Evolutionary conservation across 805 yeast species (phyloP), one percentile per base, ranked within the genome.

Genomic region (Hanseniaspora pseudoguilliermondii): DNA sequence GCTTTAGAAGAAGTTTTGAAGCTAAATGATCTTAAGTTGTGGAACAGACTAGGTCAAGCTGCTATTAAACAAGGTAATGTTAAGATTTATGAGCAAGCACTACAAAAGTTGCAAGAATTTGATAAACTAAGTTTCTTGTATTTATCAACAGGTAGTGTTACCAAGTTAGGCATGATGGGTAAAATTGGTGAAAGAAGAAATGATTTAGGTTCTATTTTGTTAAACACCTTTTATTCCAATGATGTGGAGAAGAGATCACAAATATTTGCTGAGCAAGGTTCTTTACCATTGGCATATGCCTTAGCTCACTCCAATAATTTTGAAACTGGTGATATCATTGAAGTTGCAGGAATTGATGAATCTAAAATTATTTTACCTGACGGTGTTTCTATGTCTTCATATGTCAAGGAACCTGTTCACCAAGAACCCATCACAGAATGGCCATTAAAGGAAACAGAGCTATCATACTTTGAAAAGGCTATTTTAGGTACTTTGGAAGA

Each of bases 61-160:
- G 97, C 98, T 5, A 72, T 89, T 59, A 74, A 74, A 59, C 97
- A 91, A 72, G 98, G 98, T 67, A 86, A 91, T 67, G 77, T 84
- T 59, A 82, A 82, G 55, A 74, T 88, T 59, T 90, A 86, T 34
- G 99, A 93, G 71, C 75, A 85, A 61, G 90, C 84, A 38, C 86
- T 84, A 65, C 98, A 93, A 71, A 87, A 86, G 64, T 83, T 85
- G 67, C 86, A 84, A 61, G 77, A 81, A 57, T 84, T 93, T 60
- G 97, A 91, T 66, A 86, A 86, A 71, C 75, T 95, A 59, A 86
- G 97, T 4, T 90, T 93, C 75, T 74, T 89, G 58, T 93, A 93
- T 67, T 73, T 91, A 62, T 74, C 81, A 59, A 84, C 90, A 57
- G 98, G 97, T 70, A 90, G 91, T 65, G 64, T 68, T 29, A 77